A percentile compares a stretch with the other conserved stretches of the same genome.
Conservation (phyloP, 2,329 filamentous ascomycete genomes). For the Colletotrichum tabaci region DNA sequence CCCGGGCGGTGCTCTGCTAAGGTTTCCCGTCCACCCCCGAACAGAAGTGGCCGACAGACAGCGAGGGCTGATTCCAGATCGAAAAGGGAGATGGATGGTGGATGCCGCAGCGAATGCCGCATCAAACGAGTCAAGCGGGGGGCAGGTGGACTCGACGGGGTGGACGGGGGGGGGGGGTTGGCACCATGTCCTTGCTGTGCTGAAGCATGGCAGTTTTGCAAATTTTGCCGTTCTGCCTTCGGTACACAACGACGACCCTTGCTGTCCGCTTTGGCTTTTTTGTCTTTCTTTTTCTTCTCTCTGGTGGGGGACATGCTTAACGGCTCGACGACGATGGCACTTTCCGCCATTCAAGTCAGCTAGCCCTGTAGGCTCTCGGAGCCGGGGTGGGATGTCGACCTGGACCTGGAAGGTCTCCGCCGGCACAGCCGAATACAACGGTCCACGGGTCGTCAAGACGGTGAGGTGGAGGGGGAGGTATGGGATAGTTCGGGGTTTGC, state of each 20-base stretch:
- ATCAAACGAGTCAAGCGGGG: conserved; percentile 12
- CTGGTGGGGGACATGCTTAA: conserved; percentile 14
- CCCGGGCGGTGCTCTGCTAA: conserved; percentile 7
- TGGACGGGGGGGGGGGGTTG: neutral
- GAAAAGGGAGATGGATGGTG: too few relatives aligned
- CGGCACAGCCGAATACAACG: conserved; percentile 27
- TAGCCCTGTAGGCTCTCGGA: conserved; percentile 5
- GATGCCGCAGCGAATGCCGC: conserved; percentile 13
- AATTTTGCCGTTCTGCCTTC: conserved; percentile 27
- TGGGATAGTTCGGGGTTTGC: neutral
- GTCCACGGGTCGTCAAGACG: conserved; percentile 32
- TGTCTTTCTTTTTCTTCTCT: neutral
- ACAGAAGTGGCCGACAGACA: conserved; percentile 13
- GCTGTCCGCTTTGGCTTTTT: conserved; percentile 29
- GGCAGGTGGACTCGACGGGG: too few relatives aligned
- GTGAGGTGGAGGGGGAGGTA: conserved; percentile 15
- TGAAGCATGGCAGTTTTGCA: neutral
- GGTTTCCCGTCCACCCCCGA: conserved; percentile 20
- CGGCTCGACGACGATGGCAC: conserved; percentile 15
- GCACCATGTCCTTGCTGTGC: conserved; percentile 12
- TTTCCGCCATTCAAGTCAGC: conserved; percentile 15
- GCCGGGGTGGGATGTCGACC: conserved; percentile 18
- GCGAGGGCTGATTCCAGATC: neutral
- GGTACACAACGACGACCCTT: conserved; percentile 8
- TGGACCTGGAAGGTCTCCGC: conserved; percentile 31